These are phyloP conservation scores for Vitis cinerea DNA, from an alignment of 164 flowering plant genomes.

Conservation along the genomic window DNA sequence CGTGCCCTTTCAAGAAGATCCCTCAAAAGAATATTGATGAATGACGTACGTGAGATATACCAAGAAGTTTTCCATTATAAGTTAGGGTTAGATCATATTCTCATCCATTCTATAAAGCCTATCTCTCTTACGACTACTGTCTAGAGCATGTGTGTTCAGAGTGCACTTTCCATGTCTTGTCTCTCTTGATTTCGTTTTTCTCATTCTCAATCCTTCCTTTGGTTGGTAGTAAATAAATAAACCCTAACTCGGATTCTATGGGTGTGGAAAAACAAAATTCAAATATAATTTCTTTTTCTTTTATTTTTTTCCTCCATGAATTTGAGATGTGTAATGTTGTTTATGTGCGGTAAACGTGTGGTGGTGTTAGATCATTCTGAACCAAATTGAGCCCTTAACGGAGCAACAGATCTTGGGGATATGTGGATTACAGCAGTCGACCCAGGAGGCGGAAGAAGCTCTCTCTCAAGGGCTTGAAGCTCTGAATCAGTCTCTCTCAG, in stretches of 20 bases:
- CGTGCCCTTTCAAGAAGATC: conserved; percentile 3
- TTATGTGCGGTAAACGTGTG: too few relatives aligned
- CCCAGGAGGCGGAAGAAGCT: conserved; percentile 92
- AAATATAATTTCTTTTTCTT: too few relatives aligned
- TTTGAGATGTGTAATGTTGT: too few relatives aligned
- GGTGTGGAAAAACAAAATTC: too few relatives aligned
- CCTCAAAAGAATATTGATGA: conserved; percentile 16
- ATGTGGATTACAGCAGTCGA: conserved; percentile 79
- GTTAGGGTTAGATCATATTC: conserved; percentile 29
- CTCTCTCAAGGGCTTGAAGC: conserved; percentile 85
- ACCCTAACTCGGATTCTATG: background rate
- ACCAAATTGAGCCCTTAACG: conserved; percentile 81
- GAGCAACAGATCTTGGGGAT: conserved; percentile 86
- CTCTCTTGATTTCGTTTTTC: conserved; percentile 7
- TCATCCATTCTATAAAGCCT: conserved; percentile 33
- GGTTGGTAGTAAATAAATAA: conserved; percentile 14
- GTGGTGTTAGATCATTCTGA: conserved; percentile 47
- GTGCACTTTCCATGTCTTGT: background rate
- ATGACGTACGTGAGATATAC: conserved; percentile 35
- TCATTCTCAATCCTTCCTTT: conserved; percentile 15
- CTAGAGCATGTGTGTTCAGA: too few relatives aligned
- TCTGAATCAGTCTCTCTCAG: conserved; percentile 73
- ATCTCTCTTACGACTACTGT: conserved; percentile 27
- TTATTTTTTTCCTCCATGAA: too few relatives aligned
- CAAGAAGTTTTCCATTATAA: conserved; percentile 28